Evolutionary conservation across 306 rosid genomes (phyloP), one percentile per base, ranked within the genome.

Genomic region (Benincasa hispida): DNA sequence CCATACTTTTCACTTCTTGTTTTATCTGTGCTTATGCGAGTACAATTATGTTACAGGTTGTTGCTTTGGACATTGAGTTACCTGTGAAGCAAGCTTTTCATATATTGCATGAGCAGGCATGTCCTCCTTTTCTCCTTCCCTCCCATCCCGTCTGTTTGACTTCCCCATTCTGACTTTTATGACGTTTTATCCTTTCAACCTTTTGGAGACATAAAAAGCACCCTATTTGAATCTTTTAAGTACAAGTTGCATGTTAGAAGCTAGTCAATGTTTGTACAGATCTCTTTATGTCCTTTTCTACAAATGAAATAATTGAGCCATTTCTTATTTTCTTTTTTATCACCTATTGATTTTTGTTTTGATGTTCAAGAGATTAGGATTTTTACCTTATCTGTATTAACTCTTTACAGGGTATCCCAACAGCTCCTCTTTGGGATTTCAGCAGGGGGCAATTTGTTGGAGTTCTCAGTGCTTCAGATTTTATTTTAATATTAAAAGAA

Each of bases 71-170:
- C 81, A 86, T 88, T 79, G 93, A 90, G 79, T 77, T 95, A 79
- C 99, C 99, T 12, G 98, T 95, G 85, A 92, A 95, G 87, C 93
- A 95, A 84, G 97, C 99, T 77, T 95, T 95, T 85, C 98, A 95
- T 78, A 88, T 92, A 80, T 83, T 95, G 80, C 96, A 95, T 48
- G 98, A 95, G 84, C 98, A 92, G 98, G 99, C 88, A 90, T 75
- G 32, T 77, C 50, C n/a, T 61, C 14, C 51, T 61, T 54, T 77
- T 63, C 77, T 76, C 34, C 77, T 47, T 42, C 24, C 74, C 51
- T 75, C 51, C 59, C 13, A 4, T 15, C 25, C 80, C 45, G 15
- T 50, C 34, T 5, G 13, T 45, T 45, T 5, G 13, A 15, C 37
- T 22, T 45, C 13, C 75, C 22, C 37, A 14, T 12, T 66, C 24